Evolutionary conservation across 2,329 filamentous ascomycete genomes (phyloP).

Genomic region (Akanthomyces uredinophilus): DNA sequence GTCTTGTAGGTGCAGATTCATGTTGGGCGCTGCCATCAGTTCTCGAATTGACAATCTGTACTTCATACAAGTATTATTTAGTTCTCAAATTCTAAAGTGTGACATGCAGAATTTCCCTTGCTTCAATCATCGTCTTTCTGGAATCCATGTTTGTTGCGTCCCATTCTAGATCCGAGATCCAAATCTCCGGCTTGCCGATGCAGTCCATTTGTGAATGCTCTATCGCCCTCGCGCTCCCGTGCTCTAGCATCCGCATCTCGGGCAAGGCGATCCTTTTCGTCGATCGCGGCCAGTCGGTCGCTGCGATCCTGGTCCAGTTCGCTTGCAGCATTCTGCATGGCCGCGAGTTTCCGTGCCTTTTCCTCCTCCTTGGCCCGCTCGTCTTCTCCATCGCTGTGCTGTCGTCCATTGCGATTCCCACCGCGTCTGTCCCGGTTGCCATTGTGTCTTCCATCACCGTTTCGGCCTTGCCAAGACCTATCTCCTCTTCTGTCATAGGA

Average conservation of each 20-base stretch:
- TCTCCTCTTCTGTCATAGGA: constrained; percentile 12
- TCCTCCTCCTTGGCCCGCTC: constrained; percentile 45
- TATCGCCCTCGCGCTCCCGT: constrained; percentile 58
- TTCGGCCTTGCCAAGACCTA: background rate
- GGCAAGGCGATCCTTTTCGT: constrained; percentile 58
- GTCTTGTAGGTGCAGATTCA: no score
- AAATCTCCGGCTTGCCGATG: constrained; percentile 54
- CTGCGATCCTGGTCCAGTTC: constrained; percentile 67
- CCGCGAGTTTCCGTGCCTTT: constrained; percentile 61
- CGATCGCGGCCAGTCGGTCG: constrained; percentile 61
- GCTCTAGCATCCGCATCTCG: constrained; percentile 62
- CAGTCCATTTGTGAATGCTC: constrained; percentile 59
- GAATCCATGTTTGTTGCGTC: constrained; percentile 40
- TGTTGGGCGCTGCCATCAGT: no score
- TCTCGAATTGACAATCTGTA: no score
- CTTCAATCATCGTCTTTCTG: constrained; percentile 41
- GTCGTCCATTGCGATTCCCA: constrained; percentile 15
- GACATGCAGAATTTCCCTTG: background rate
- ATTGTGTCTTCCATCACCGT: background rate
- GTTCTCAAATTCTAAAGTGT: background rate
- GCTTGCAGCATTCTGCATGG: constrained; percentile 67
- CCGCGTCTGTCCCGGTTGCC: background rate
- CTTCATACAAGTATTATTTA: background rate
- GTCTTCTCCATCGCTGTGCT: constrained; percentile 20
- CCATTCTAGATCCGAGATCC: constrained; percentile 48